Base-by-base conservation (phyloP, 2,329 filamentous ascomycete species). In the Penicillium expansum region DNA sequence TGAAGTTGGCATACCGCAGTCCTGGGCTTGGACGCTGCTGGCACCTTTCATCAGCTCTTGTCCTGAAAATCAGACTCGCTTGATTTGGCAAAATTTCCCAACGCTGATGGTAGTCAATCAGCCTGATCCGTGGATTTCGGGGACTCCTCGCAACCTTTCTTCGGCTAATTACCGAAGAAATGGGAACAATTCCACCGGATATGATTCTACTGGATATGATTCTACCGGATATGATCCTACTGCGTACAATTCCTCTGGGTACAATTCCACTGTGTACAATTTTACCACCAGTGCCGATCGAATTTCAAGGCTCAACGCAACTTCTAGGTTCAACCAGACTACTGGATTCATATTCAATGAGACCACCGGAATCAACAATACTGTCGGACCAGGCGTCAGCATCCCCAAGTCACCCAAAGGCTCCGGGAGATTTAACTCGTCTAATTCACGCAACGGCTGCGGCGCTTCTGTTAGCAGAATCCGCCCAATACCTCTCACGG, bases 31-130 rank as follows among this genome's bases (percentile, higher is more conserved):
- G 91, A 89, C 90, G 0, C 80, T 91, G 22, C 79, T 94, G 5
- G 90, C 91, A 0, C 91, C 90, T 0, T 92, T 92, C 74, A 92
- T 95, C 72, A 86, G 84, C 35, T 87, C 82, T 5, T 95, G 91
- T 72, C 90, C 91, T 0, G 76, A 75, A 42, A 85, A 88, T 70
- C 86, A 87, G 63, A 93, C 89, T 1, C 85, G 89, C 7, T 79
- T 95, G 30, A 82, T 86, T 24, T 95, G 91, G 90, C 88, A 93
- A 71, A 95, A 95, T 77, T 92, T 90, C 77, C 91, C 90, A 0
- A 81, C 83, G 0, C 76, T 94, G 16, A 79, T 82, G 64, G 80
- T 94, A 48, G 77, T 88, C 30, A 92, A 93, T 76, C 87, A 93
- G 70, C 86, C 90, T 2, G 93, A 92, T 73, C 82, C 87, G 33